Percentiles rank a stretch among this genome's conserved stretches.
Evolutionary conservation across 441 rosid genomes (phyloP).

Genomic region (Pelargonium australe): DNA sequence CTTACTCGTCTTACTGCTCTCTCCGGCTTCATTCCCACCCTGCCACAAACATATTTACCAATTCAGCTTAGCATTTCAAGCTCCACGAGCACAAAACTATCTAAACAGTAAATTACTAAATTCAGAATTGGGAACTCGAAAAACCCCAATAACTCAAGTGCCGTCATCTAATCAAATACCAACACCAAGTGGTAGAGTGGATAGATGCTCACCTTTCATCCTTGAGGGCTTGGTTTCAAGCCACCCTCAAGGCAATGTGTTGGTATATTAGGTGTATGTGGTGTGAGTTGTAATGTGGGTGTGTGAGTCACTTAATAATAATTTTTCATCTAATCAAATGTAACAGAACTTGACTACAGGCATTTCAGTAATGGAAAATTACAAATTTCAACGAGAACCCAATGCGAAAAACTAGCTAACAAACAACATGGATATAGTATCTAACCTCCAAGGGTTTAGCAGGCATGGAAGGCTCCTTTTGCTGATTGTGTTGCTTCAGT

Average conservation of each 20-base stretch:
- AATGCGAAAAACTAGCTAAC: neutral
- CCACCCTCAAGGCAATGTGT: no score
- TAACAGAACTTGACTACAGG: no score
- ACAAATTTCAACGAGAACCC: neutral
- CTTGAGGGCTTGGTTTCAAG: no score
- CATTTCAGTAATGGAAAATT: neutral
- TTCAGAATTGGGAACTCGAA: neutral
- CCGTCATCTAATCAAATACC: no score
- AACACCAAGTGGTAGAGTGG: no score
- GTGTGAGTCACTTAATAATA: no score
- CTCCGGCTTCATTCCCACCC: conserved; percentile 31
- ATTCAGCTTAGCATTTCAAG: neutral
- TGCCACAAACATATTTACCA: conserved; percentile 14
- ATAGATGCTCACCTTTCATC: no score
- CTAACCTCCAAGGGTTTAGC: conserved; percentile 32
- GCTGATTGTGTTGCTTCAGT: conserved; percentile 43
- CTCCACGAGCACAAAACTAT: neutral
- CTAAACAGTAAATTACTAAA: neutral
- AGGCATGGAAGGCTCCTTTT: conserved; percentile 20
- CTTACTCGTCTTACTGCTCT: conserved; percentile 26
- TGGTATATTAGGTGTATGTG: no score
- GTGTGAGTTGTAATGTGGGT: no score
- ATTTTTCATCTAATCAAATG: no score
- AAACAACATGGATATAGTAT: neutral
- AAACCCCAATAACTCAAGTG: no score